Base-by-base conservation (phyloP, 352 stramenopile species). In the Phytophthora lateralis region DNA sequence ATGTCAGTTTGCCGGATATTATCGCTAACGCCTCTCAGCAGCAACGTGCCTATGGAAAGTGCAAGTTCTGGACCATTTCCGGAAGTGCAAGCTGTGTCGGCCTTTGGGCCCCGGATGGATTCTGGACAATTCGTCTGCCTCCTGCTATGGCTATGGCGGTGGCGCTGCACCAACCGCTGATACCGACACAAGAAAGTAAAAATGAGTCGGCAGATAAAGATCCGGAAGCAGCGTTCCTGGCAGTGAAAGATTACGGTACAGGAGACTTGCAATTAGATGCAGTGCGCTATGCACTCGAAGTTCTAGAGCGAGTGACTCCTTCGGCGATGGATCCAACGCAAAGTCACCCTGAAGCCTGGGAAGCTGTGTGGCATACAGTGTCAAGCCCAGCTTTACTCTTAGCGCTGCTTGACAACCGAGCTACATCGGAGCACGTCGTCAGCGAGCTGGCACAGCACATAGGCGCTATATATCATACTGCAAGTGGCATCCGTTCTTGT, bases 361-460 rank as follows among this genome's bases (percentile, higher is more conserved):
- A 76, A 63, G 59, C 55, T 8, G 55, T 73, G 10, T 73, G 60
- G 69, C 32, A 71, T 24, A 71, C 59, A 46, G 73, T 92, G 15
- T 86, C 82, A 15, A 90, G 74, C 39, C 85, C 88, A 12, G 74
- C 82, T 7, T 71, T 93, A 10, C 52, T 96, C 18, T 68, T 96
- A 10, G 78, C 85, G n/a, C 62, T 88, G 21, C 63, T 91, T 12
- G 49, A 70, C 6, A 71, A 78, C 46, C 51, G 67, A 30, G 63
- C 69, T 37, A 63, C 68, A 12, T 72, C 71, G 4, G 58, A 76
- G 48, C 38, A 75, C 27, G 55, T 95, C 1, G 57, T 93, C 6
- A 50, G 80, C 44, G 81, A 90, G n/a, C 66, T 94, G n/a, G 67
- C 74, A 3, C 69, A 75, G 27, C 63, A 89, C 21, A 76, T 95